Evolutionary conservation across 805 yeast genomes (phyloP).

Genomic region (Pichia manshurica): DNA sequence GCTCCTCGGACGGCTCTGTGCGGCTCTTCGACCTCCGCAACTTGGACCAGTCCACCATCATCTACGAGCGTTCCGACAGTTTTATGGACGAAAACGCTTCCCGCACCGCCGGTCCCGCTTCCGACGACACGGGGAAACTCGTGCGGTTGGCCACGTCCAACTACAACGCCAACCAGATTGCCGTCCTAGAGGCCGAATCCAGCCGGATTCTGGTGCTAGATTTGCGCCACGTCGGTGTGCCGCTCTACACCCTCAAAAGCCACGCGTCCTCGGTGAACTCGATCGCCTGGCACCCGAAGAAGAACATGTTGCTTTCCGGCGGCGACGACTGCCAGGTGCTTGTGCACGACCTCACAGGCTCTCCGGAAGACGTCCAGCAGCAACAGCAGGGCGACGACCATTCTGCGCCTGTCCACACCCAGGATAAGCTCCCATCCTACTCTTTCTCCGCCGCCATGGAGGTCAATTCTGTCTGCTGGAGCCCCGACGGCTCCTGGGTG

Average conservation of each 20-base stretch:
- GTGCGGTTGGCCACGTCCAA: conserved; percentile 74
- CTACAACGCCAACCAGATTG: conserved; percentile 74
- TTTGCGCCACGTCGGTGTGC: conserved; percentile 81
- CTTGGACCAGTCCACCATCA: conserved; percentile 88
- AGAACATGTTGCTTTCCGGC: conserved; percentile 57
- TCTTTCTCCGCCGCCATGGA: conserved; percentile 45
- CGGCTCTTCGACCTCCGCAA: conserved; percentile 86
- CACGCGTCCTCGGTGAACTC: conserved; percentile 66
- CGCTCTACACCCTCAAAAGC: conserved; percentile 63
- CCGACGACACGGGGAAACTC: conserved; percentile 40
- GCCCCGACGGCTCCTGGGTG: conserved; percentile 68
- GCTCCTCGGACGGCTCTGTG: conserved; percentile 93
- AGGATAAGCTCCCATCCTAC: conserved; percentile 1
- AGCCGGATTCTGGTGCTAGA: conserved; percentile 66
- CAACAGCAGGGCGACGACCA: background rate
- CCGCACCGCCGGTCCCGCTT: background rate
- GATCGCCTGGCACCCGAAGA: conserved; percentile 78
- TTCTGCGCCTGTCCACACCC: too few species aligned
- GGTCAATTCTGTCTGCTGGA: conserved; percentile 75
- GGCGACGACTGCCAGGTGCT: conserved; percentile 70
- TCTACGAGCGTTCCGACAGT: conserved; percentile 54
- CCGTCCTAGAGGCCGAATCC: conserved; percentile 72
- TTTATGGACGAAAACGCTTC: conserved; percentile 11
- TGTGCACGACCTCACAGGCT: conserved; percentile 50
- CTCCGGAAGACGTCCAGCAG: too few species aligned